Percentiles rank a stretch among this genome's conserved stretches.
These are phyloP conservation scores for Clavispora fructus DNA, from an alignment of 805 yeast genomes.

Conservation along the genomic window DNA sequence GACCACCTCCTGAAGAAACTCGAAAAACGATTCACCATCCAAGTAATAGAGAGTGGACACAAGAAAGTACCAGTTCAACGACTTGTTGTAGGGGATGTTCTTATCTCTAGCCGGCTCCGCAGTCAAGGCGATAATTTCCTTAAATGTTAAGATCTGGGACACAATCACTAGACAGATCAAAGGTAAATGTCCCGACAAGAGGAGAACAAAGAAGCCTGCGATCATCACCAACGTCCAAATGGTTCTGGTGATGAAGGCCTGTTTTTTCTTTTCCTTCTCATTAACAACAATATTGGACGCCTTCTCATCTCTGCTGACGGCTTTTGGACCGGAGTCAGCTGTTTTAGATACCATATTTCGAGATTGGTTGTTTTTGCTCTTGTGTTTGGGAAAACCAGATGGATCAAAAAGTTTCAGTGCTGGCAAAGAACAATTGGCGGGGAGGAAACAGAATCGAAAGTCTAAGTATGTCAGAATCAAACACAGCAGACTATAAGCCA, in stretches of 20 bases:
- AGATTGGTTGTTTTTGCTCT: not conserved
- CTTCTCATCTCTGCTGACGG: not conserved
- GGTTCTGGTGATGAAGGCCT: conserved; percentile 81
- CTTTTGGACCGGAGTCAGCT: not conserved
- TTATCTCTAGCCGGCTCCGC: conserved; percentile 80
- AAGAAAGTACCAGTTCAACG: conserved; percentile 90
- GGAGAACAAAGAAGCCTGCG: conserved; percentile 49
- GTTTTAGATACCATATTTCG: not conserved
- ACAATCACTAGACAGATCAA: conserved; percentile 65
- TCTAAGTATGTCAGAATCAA: not conserved
- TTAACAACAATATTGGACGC: conserved; percentile 15
- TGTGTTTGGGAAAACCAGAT: not conserved
- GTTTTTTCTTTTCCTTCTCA: conserved; percentile 64
- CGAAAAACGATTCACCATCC: conserved; percentile 78
- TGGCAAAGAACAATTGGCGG: not conserved
- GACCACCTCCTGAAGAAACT: conserved; percentile 54
- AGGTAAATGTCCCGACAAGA: conserved; percentile 83
- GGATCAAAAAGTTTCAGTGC: not conserved
- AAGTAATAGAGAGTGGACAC: conserved; percentile 83
- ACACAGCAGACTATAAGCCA: not conserved
- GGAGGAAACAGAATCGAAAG: not conserved
- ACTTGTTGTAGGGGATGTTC: conserved; percentile 73
- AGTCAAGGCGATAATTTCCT: conserved; percentile 83
- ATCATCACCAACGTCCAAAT: conserved; percentile 95
- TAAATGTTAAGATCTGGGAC: conserved; percentile 79